Evolutionary conservation across 116 monocot genomes (phyloP).

Genomic region (Dioscorea cayenensis): DNA sequence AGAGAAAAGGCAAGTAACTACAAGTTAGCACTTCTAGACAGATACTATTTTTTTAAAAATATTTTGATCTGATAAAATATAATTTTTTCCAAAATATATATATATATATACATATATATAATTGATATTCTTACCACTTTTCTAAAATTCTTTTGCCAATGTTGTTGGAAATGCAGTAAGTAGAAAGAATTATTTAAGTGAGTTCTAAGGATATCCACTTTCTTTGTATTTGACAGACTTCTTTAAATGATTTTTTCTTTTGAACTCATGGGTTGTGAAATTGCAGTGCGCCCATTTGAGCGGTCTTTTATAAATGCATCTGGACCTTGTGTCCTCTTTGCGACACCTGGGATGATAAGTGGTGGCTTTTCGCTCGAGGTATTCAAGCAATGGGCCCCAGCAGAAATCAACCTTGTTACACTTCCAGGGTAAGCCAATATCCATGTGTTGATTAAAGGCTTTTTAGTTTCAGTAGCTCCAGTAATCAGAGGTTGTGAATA

Average conservation of each 20-base stretch:
- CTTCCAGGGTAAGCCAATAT: slow-evolving; percentile 57
- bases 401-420: slow-evolving; percentile 76
- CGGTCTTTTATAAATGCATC: slow-evolving; percentile 66
- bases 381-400: slow-evolving; percentile 94
- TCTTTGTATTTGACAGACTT: background rate
- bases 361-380: slow-evolving; percentile 97
- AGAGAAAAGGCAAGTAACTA: too few relatives aligned
- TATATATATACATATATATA: too few relatives aligned
- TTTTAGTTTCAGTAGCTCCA: too few relatives aligned
- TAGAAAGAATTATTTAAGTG: too few relatives aligned
- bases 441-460: background rate
- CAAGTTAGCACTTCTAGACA: too few relatives aligned
- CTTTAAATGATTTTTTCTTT: background rate
- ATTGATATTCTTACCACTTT: too few relatives aligned
- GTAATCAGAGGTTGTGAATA: too few relatives aligned
- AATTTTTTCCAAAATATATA: too few relatives aligned
- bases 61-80: too few relatives aligned
- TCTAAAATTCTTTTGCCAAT: too few relatives aligned
- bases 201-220: background rate
- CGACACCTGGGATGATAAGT: slow-evolving; percentile 95
- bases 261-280: slow-evolving; percentile 4
- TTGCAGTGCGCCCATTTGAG: slow-evolving; percentile 68
- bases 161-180: too few relatives aligned
- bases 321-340: slow-evolving; percentile 92
- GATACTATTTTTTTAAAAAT: too few relatives aligned